phyloP scores from a whole-genome alignment of 345 rosid species.

The Moricandia moricandioides region DNA sequence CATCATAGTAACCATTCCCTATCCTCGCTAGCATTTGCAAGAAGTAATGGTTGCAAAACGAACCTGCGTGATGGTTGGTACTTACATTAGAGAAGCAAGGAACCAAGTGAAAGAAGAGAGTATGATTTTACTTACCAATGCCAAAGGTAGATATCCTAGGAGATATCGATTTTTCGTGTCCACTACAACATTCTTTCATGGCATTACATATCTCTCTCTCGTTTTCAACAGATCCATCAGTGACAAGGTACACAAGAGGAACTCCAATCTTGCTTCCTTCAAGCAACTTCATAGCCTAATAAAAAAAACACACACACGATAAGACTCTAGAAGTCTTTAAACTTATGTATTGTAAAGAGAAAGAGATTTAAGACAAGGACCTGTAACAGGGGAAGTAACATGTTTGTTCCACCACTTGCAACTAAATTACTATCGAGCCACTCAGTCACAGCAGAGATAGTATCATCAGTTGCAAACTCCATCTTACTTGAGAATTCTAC shows the following conservation, averaged over 20 bases:
- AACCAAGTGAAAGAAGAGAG: not conserved
- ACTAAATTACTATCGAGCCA: conserved; percentile 60
- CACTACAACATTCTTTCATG: conserved; percentile 45
- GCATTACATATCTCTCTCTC: conserved; percentile 75
- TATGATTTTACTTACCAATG: conserved; percentile 48
- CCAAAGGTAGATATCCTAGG: conserved; percentile 90
- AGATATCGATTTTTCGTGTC: conserved; percentile 41
- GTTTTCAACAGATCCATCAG: conserved; percentile 88
- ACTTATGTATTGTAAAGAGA: conserved; percentile 7
- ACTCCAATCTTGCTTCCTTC: conserved; percentile 51
- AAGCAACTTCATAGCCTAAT: conserved; percentile 78
- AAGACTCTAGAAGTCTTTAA: not conserved
- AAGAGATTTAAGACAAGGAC: conserved; percentile 43
- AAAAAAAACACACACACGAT: not conserved
- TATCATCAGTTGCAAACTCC: conserved; percentile 62
- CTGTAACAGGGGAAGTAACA: conserved; percentile 63
- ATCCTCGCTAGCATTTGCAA: conserved; percentile 73
- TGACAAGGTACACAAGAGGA: conserved; percentile 76
- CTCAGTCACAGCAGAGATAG: conserved; percentile 50
- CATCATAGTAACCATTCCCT: conserved; percentile 73
- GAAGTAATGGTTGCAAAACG: conserved; percentile 86
- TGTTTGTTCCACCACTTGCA: conserved; percentile 70
- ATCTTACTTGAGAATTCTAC: conserved; percentile 56
- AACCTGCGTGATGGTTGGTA: conserved; percentile 43
- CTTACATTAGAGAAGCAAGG: not conserved